Conservation (phyloP, 257 asterid species). For the Penstemon newberryi region DNA sequence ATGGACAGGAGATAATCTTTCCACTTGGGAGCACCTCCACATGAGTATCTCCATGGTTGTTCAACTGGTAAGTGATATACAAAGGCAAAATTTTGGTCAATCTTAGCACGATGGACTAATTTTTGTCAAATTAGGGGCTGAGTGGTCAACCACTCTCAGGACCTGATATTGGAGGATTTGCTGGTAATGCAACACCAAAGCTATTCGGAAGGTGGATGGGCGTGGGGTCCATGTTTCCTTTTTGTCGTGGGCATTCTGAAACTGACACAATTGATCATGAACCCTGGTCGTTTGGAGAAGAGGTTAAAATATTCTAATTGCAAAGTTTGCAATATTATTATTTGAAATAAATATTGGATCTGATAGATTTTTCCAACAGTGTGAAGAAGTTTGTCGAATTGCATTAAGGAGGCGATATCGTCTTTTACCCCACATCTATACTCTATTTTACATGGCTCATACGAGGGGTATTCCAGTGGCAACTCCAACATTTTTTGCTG, state of each 20-base stretch:
- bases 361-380: conserved; percentile 40
- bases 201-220: conserved; percentile 99
- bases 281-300: conserved; percentile 98
- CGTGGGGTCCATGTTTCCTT: conserved; percentile 87
- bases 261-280: conserved; percentile 75
- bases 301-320: conserved; percentile 43
- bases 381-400: conserved; percentile 94
- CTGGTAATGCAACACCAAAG: conserved; percentile 91
- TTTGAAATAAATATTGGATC: conserved; percentile 7
- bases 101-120: conserved; percentile 3
- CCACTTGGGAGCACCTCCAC: conserved; percentile 97
- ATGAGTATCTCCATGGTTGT: conserved; percentile 96
- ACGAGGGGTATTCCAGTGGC: conserved; percentile 82
- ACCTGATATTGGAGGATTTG: conserved; percentile 98
- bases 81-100: background rate
- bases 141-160: conserved; percentile 96
- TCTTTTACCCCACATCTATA: conserved; percentile 83
- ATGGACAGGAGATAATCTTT: conserved; percentile 97
- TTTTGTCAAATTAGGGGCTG: conserved; percentile 58
- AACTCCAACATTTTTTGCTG: conserved; percentile 78
- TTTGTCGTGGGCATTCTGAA: conserved; percentile 97
- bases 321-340: background rate
- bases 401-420: conserved; percentile 90
- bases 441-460: conserved; percentile 88
- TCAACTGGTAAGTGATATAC: conserved; percentile 66